phyloP scores from a whole-genome alignment of 176 grass and related monocot species.

The Poa annua region DNA sequence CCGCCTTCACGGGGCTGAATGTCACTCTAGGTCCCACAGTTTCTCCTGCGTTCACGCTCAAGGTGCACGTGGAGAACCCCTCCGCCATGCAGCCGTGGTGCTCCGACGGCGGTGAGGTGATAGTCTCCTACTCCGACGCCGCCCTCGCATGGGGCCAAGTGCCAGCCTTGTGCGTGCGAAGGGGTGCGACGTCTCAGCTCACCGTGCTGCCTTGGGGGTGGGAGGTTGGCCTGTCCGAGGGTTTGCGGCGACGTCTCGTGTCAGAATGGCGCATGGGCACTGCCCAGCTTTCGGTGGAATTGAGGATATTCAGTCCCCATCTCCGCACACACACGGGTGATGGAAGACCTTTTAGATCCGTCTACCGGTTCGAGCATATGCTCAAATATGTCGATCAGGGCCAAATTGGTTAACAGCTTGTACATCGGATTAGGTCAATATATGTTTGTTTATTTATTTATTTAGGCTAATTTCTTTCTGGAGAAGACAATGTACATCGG shows the following conservation, averaged over 20 bases:
- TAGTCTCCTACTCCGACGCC: conserved; percentile 21
- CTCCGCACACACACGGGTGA: background rate
- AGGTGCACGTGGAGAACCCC: background rate
- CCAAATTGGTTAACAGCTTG: background rate
- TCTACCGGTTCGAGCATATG: background rate
- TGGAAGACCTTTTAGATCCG: background rate
- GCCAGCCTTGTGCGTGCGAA: background rate
- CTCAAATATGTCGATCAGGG: background rate
- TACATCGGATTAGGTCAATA: background rate
- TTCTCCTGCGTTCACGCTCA: conserved; percentile 22
- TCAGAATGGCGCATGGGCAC: background rate
- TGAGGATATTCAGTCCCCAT: conserved; percentile 15
- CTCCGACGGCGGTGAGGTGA: conserved; percentile 23
- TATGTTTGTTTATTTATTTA: background rate
- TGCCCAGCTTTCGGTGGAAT: background rate
- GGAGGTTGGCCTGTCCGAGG: conserved; percentile 12
- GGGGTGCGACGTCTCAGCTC: background rate
- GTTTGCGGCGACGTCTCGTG: background rate
- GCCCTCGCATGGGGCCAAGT: background rate
- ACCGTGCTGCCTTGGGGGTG: background rate
- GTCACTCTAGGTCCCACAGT: background rate
- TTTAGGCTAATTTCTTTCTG: conserved; percentile 56
- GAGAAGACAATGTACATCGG: conserved; percentile 90
- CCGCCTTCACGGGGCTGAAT: background rate
- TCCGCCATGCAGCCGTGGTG: background rate